Percentiles rank a stretch among this genome's conserved stretches.
Evolutionary conservation across 2,329 filamentous ascomycete genomes (phyloP).

Genomic region (Ophiocordyceps polyrhachis-furcata): DNA sequence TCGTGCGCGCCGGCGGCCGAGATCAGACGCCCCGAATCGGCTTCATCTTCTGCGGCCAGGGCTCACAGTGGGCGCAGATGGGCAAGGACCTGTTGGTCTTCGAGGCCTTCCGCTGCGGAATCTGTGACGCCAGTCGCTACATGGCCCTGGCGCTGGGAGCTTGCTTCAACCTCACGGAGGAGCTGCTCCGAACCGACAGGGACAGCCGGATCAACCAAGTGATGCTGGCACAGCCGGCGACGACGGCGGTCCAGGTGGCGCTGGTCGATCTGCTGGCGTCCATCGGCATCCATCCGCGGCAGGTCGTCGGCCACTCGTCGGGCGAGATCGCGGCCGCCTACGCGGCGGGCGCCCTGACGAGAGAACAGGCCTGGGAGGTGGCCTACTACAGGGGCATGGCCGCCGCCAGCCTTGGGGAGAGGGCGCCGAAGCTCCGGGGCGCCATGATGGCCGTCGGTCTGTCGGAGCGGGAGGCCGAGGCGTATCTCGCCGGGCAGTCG

Average conservation of each 20-base stretch:
- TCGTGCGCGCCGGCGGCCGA: constrained; percentile 8
- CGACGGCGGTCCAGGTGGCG: constrained; percentile 22
- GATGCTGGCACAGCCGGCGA: constrained; percentile 21
- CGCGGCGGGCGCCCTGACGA: constrained; percentile 16
- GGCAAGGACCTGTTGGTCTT: constrained; percentile 21
- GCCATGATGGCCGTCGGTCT: constrained; percentile 24
- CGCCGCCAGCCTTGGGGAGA: constrained; percentile 11
- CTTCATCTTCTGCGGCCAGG: constrained; percentile 26
- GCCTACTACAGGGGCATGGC: constrained; percentile 22
- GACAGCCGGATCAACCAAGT: constrained; percentile 14
- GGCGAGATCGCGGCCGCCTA: constrained; percentile 28
- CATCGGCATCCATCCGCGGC: constrained; percentile 13
- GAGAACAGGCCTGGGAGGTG: constrained; percentile 20
- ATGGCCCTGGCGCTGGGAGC: constrained; percentile 12
- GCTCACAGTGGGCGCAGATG: constrained; percentile 24
- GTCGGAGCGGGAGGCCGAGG: constrained; percentile 9
- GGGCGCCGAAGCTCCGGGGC: constrained; percentile 13
- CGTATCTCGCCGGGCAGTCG: constrained; percentile 9
- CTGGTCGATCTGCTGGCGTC: constrained; percentile 20
- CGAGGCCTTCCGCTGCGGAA: constrained; percentile 19
- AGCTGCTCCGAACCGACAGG: constrained; percentile 12
- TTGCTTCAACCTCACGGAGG: constrained; percentile 16
- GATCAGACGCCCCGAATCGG: constrained; percentile 14
- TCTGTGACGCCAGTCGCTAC: constrained; percentile 16
- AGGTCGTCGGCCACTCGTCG: constrained; percentile 26